A percentile compares a stretch with the other conserved stretches of the same genome.
Evolutionary conservation across 2,329 filamentous ascomycete genomes (phyloP).

Genomic region (Cercospora citrullina): DNA sequence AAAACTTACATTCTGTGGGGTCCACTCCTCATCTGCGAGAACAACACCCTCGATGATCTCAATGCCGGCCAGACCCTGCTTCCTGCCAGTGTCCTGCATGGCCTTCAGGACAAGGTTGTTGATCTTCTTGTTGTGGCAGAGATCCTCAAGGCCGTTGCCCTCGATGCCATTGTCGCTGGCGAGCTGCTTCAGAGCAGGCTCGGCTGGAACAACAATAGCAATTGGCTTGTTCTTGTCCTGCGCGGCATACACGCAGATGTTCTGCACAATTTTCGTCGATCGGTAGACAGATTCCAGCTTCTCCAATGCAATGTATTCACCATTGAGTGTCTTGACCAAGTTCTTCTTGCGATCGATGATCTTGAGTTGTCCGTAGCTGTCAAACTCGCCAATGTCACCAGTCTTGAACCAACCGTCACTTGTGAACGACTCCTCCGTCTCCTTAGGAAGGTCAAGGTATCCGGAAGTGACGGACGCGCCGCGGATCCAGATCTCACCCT

Average conservation of each 20-base stretch:
- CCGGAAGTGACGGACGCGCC: constrained; percentile 72
- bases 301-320: constrained; percentile 96
- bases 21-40: constrained; percentile 84
- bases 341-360: constrained; percentile 99
- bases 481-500: constrained; percentile 90
- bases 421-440: constrained; percentile 75
- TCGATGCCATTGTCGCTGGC: constrained; percentile 60
- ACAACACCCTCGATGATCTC: constrained; percentile 77
- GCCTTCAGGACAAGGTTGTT: constrained; percentile 67
- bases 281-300: constrained; percentile 92
- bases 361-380: constrained; percentile 72
- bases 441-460: constrained; percentile 83
- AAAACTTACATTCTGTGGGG: constrained; percentile 70
- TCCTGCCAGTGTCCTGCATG: constrained; percentile 63
- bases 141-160: constrained; percentile 62
- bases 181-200: constrained; percentile 57
- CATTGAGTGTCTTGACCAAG: constrained; percentile 89
- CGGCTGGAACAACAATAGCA: constrained; percentile 70
- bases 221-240: constrained; percentile 73
- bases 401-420: constrained; percentile 95
- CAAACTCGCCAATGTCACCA: constrained; percentile 91
- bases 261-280: constrained; percentile 72
- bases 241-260: constrained; percentile 85
- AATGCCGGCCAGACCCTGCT: constrained; percentile 66
- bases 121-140: constrained; percentile 68